A percentile compares a stretch with the other conserved stretches of the same genome.
phyloP scores from a whole-genome alignment of 73 alveolate genomes.

The Paramecium primaurelia region DNA sequence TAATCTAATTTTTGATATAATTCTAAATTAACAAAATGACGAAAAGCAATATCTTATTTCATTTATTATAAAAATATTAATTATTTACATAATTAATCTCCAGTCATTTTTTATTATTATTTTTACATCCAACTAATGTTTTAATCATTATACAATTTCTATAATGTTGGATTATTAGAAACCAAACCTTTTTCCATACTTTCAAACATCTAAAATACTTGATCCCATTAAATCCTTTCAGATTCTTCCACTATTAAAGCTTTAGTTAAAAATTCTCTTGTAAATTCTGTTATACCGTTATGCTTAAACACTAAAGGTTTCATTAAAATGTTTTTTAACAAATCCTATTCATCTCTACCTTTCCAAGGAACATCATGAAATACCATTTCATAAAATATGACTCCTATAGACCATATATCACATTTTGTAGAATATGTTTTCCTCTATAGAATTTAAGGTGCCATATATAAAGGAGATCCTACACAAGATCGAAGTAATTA shows the following conservation, averaged over 20 bases:
- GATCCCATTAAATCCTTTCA: conserved; percentile 58
- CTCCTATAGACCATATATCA: conserved; percentile 83
- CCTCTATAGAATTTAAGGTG: conserved; percentile 76
- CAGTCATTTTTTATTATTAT: neutral
- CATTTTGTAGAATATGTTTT: conserved; percentile 63
- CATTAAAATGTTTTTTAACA: conserved; percentile 42
- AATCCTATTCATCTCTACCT: conserved; percentile 49
- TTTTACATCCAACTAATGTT: conserved; percentile 9
- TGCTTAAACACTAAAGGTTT: conserved; percentile 50
- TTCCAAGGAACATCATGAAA: conserved; percentile 73
- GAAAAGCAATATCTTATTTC: neutral
- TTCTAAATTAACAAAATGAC: conserved; percentile 25
- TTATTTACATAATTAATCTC: neutral
- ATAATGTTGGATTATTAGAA: neutral
- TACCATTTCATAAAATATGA: conserved; percentile 72
- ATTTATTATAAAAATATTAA: neutral
- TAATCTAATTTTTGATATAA: neutral
- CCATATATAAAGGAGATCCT: conserved; percentile 82
- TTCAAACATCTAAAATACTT: conserved; percentile 39
- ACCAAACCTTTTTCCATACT: neutral
- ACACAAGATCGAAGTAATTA: conserved; percentile 62
- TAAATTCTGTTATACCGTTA: neutral
- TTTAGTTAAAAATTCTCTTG: conserved; percentile 39
- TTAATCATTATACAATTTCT: neutral
- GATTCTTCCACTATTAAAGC: conserved; percentile 43